Percentiles rank a stretch among this genome's conserved stretches.
Evolutionary conservation across 1,284 basidiomycete genomes (phyloP).

Genomic region (Thecaphora thlaspeos): DNA sequence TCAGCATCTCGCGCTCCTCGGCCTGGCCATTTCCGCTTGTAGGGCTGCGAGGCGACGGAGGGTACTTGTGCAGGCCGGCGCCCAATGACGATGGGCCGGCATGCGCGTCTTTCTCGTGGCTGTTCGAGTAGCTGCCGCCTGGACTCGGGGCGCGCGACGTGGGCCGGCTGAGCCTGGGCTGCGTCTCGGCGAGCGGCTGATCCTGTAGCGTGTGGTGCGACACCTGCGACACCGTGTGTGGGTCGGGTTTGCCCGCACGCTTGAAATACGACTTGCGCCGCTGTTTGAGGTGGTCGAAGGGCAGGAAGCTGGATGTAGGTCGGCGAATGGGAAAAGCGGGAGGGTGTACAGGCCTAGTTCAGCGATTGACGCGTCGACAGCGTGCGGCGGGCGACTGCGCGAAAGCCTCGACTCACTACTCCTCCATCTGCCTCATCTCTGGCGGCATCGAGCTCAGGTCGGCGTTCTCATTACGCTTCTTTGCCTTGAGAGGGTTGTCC

Average conservation of each 20-base stretch:
- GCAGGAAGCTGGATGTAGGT: constrained; percentile 20
- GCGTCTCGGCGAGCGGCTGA: constrained; percentile 46
- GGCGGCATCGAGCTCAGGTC: constrained; percentile 78
- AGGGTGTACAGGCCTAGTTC: no score
- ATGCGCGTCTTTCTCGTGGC: neutral
- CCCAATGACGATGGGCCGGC: neutral
- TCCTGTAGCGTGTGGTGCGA: constrained; percentile 42
- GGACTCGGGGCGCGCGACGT: neutral
- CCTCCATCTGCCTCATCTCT: constrained; percentile 96
- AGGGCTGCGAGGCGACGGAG: no score
- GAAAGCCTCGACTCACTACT: constrained; percentile 83
- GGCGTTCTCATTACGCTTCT: constrained; percentile 83
- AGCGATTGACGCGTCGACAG: no score
- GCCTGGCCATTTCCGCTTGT: no score
- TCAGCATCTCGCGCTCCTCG: no score
- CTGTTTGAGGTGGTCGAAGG: constrained; percentile 53
- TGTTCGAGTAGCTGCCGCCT: neutral
- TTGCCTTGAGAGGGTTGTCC: constrained; percentile 94
- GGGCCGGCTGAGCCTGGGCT: neutral
- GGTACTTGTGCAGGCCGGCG: neutral
- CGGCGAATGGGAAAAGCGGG: no score
- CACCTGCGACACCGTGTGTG: constrained; percentile 26
- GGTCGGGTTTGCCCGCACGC: constrained; percentile 6
- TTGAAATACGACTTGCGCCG: constrained; percentile 43
- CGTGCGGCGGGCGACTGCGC: no score